Percentiles rank a stretch among this genome's conserved stretches.
Evolutionary conservation across 1,139 yeast genomes (phyloP).

Genomic region (Schwanniomyces etchellsii): DNA sequence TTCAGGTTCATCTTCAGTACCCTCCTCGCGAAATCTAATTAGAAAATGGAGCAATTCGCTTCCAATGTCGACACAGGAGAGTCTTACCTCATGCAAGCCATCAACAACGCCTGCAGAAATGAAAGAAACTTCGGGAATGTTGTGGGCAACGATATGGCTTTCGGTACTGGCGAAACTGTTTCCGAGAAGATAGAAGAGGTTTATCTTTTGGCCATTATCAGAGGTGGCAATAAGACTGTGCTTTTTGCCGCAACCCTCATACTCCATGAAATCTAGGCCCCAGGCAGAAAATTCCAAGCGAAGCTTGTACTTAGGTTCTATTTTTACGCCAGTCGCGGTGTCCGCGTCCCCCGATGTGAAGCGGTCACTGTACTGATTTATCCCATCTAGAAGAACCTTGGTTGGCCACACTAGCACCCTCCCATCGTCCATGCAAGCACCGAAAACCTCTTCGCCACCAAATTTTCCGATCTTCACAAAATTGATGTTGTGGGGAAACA

Average conservation of each 20-base stretch:
- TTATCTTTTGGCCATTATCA: constrained; percentile 50
- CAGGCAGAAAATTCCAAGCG: constrained; percentile 49
- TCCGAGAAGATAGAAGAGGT: constrained; percentile 35
- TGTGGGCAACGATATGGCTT: constrained; percentile 45
- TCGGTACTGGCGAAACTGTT: constrained; percentile 25
- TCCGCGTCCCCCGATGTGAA: constrained; percentile 3
- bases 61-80: constrained; percentile 42
- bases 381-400: constrained; percentile 17
- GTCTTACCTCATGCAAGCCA: constrained; percentile 16
- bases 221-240: constrained; percentile 45
- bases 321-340: constrained; percentile 13
- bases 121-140: constrained; percentile 54
- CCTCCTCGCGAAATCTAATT: not conserved
- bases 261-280: constrained; percentile 49
- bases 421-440: constrained; percentile 55
- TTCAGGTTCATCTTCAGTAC: not conserved
- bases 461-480: constrained; percentile 25
- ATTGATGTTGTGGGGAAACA: constrained; percentile 55
- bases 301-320: constrained; percentile 32
- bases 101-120: constrained; percentile 15
- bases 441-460: constrained; percentile 31
- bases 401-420: constrained; percentile 40
- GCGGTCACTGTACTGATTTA: constrained; percentile 6
- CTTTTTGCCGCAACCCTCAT: constrained; percentile 16
- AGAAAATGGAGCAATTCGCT: constrained; percentile 42